Evolutionary conservation across 1,139 yeast genomes (phyloP).

Genomic region (Yamadazyma dushanensis): DNA sequence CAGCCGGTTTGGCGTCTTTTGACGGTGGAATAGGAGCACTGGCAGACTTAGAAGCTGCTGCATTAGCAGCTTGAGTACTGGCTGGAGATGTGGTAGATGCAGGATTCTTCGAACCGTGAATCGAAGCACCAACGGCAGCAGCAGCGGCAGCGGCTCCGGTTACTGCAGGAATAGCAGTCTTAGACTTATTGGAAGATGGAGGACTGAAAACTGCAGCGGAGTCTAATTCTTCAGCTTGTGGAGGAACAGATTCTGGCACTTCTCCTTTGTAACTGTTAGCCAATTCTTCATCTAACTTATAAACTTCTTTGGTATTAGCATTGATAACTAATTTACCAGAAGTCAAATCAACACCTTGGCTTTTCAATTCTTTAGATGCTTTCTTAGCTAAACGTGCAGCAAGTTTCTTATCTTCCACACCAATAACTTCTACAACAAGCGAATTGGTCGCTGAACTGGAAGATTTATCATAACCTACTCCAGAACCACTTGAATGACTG

Average conservation of each 20-base stretch:
- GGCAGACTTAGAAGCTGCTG: too few species aligned
- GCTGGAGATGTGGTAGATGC: too few species aligned
- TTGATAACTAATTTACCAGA: constrained; percentile 39
- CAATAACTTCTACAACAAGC: constrained; percentile 39
- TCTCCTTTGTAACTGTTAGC: not conserved
- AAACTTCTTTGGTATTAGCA: constrained; percentile 34
- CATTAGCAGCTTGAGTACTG: too few species aligned
- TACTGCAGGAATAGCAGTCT: constrained; percentile 4
- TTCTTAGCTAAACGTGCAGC: constrained; percentile 38
- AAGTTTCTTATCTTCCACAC: constrained; percentile 31
- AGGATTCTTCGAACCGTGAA: too few species aligned
- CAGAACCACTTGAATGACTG: constrained; percentile 7
- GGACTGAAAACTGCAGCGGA: constrained; percentile 6
- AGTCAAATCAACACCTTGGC: constrained; percentile 36
- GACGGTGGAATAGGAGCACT: too few species aligned
- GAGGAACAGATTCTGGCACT: not conserved
- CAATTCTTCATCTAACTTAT: constrained; percentile 22
- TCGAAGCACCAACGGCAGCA: not conserved
- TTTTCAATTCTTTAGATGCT: constrained; percentile 34
- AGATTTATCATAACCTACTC: constrained; percentile 1
- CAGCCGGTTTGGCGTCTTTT: too few species aligned
- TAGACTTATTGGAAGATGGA: constrained; percentile 1
- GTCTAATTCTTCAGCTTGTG: constrained; percentile 8
- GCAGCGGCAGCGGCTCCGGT: constrained; percentile 7
- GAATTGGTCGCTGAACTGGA: constrained; percentile 4